A percentile compares a stretch with the other conserved stretches of the same genome.
These are phyloP conservation scores for Metschnikowia arizonensis DNA, from an alignment of 805 yeast genomes.

Conservation along the genomic window DNA sequence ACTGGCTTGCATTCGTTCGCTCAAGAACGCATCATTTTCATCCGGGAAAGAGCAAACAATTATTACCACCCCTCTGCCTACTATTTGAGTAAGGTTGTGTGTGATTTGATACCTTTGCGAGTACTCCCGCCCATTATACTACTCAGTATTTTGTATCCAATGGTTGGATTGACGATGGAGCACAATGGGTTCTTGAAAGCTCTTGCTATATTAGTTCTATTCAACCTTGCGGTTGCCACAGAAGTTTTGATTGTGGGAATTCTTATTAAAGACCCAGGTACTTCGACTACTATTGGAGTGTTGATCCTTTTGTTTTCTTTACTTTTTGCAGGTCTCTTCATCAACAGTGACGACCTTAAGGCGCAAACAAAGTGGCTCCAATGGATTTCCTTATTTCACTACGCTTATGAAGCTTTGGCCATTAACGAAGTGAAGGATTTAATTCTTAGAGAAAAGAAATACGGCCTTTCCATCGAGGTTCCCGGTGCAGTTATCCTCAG, in stretches of 20 bases:
- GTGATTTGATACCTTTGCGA: constrained; percentile 90
- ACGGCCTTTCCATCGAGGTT: constrained; percentile 89
- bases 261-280: constrained; percentile 80
- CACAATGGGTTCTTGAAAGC: constrained; percentile 71
- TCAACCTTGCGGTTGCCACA: constrained; percentile 81
- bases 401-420: constrained; percentile 88
- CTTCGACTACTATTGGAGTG: constrained; percentile 86
- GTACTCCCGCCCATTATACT: constrained; percentile 88
- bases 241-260: constrained; percentile 88
- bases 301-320: constrained; percentile 78
- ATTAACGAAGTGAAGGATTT: constrained; percentile 90
- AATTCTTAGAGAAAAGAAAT: constrained; percentile 80
- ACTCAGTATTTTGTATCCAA: constrained; percentile 77
- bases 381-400: constrained; percentile 87
- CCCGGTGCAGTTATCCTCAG: constrained; percentile 97
- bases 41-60: constrained; percentile 91
- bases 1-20: constrained; percentile 90
- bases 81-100: constrained; percentile 75
- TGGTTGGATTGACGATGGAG: constrained; percentile 81
- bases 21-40: constrained; percentile 80
- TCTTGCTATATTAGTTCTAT: constrained; percentile 64
- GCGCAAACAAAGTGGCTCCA: constrained; percentile 67
- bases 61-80: constrained; percentile 87
- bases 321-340: constrained; percentile 88
- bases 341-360: constrained; percentile 65